Evolutionary conservation across 2,329 filamentous ascomycete species (phyloP), one percentile per base, ranked within the genome.

Genomic region (Septoria linicola): DNA sequence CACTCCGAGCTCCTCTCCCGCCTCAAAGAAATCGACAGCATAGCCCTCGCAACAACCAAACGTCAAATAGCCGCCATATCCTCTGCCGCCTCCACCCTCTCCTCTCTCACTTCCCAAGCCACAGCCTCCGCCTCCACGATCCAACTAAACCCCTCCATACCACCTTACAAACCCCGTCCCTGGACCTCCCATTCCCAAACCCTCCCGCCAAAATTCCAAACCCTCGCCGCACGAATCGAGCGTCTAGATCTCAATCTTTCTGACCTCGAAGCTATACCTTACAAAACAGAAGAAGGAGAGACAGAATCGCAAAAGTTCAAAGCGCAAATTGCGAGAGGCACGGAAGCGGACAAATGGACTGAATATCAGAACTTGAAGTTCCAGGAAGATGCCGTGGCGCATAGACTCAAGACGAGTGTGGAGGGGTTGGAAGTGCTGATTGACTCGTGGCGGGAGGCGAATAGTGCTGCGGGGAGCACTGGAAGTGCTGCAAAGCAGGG

Each of bases 21-120:
- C 19, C 52, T 54, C 25, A 49, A 47, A 34, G 25, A 45, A 44
- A 43, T 51, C 37, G 46, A 54, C 23, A 31, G 39, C 35, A 17
- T 35, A 6, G 32, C 49, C 36, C 52, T 54, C 30, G 27, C 52
- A 16, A 49, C 21, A 4, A 39, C 43, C 31, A 46, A 51, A 36
- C 30, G 36, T 19, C 37, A 25, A n/a, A 25, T 54, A n/a, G 30
- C 36, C 20, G 4, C 21, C 23, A 43, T 50, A 13, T 11, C 32
- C 8, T n/a, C 31, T 11, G 32, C 19, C 5, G 4, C 11, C 10
- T 46, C 16, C 14, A 16, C 11, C 19, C 21, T 41, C 21, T n/a
- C 19, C 11, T 3, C 11, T 17, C n/a, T 41, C 16, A 40, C 35
- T 6, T 30, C 23, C 25, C 21, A 31, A 19, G 31, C 39, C 35